Percentiles rank a stretch among this genome's conserved stretches.
phyloP scores from a whole-genome alignment of 768 basidiomycete genomes.

The Tulasnella sp. region DNA sequence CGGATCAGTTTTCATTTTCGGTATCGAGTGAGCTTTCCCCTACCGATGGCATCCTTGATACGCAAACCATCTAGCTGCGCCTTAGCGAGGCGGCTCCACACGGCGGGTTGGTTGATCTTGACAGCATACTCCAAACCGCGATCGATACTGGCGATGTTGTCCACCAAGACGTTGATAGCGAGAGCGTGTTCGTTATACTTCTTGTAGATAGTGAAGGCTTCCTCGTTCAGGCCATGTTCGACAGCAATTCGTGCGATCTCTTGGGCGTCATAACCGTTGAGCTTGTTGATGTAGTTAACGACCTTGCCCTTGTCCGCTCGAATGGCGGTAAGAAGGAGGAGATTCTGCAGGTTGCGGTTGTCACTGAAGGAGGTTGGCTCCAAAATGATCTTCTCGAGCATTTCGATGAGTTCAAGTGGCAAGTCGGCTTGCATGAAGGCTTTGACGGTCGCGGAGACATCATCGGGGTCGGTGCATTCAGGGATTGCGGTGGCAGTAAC shows the following conservation, averaged over 20 bases:
- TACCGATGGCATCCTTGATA: constrained; percentile 96
- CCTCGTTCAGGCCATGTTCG: constrained; percentile 92
- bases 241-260: constrained; percentile 97
- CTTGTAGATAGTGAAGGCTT: constrained; percentile 95
- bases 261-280: constrained; percentile 88
- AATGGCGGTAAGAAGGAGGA: constrained; percentile 90
- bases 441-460: constrained; percentile 97
- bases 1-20: not conserved
- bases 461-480: constrained; percentile 96
- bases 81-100: constrained; percentile 97
- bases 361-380: constrained; percentile 97
- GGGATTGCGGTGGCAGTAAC: constrained; percentile 93
- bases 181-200: constrained; percentile 93
- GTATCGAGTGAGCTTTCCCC: constrained; percentile 35
- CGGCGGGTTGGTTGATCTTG: constrained; percentile 94
- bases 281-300: constrained; percentile 94
- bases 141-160: constrained; percentile 96
- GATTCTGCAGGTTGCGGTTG: constrained; percentile 93
- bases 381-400: constrained; percentile 97
- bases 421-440: constrained; percentile 97
- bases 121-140: constrained; percentile 93
- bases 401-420: constrained; percentile 92
- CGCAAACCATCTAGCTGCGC: constrained; percentile 97
- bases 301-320: constrained; percentile 98
- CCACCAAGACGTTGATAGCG: constrained; percentile 96